Evolutionary conservation across 164 flowering plant species (phyloP), one percentile per base, ranked within the genome.

Genomic region (Malania oleifera): DNA sequence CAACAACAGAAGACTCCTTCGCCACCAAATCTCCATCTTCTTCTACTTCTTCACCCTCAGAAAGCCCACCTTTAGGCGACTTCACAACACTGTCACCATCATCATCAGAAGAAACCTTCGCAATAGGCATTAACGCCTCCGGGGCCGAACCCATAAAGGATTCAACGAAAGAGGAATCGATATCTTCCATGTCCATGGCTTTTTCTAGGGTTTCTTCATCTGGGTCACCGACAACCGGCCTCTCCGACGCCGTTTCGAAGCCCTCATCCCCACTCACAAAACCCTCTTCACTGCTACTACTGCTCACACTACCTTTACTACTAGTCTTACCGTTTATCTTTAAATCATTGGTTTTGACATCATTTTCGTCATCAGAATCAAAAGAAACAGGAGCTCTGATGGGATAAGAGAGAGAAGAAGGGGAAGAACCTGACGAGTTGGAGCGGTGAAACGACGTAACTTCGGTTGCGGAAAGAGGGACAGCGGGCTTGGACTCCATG

Each of bases 211-310:
- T 54, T 48, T 62, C 75, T 1, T 69, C 84, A 29, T 61, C 81
- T 31, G 67, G 65, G 57, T 68, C 74, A 1, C 59, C 71, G 12
- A 69, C 41, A 69, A 72, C 57, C 9, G 76, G 73, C 74, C 72
- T 69, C 62, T 80, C 84, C 24, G 74, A 55, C 7, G 77, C 82
- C 19, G 73, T 57, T 23, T 73, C 95, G 57, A 90, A 82, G n/a
- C 71, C 91, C 62, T 84, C 87, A 12, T 69, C 81, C 11, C 83
- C 87, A 65, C 87, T 83, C 68, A 70, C 43, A 59, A 77, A 79
- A 34, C 78, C 80, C 28, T 57, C 75, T 20, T 68, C 60, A 15
- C 73, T 81, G 7, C 67, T 13, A 18, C 19, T 5, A 52, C 55
- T 27, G 19, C 55, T 59, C 31, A 56, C 79, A 19, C 38, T 63